Base-by-base conservation (phyloP, 352 stramenopile species). In the Pythium sp. region DNA sequence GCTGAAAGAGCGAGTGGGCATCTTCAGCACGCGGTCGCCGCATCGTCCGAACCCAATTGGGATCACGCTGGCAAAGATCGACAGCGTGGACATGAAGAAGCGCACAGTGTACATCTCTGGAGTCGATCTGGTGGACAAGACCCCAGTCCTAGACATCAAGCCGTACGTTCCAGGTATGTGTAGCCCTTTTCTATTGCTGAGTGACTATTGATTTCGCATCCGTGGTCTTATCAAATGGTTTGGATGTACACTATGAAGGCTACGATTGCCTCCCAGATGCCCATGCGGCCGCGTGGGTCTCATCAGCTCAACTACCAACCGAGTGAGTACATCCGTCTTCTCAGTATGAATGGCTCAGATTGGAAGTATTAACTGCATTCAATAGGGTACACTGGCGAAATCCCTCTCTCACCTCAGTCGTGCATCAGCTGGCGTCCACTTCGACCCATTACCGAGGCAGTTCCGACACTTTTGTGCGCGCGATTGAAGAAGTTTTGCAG, bases 111-210 rank as follows among this genome's bases (percentile, higher is more conserved):
- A 87, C 67, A 72, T 98, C 43, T 84, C 87, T 7, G 94, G 90
- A 18, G 71, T 98, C 22, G 95, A 98, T 65, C 81, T 98, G n/a
- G 75, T 98, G 36, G 92, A 99, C 70, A 96, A 94, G 58, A 99
- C 98, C 2, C 98, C 98, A 7, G 88, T 99, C 14, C 73, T 99
- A 3, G 98, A 99, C 70, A 97, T 99, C 62, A 99, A 99, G 75
- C 98, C 98, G 5, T 99, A 98, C 71, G 95, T 99, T 43, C 75
- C 87, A 73, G 80, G 84, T 92, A 73, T 64, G 68, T 51, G 18
- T 5, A 4, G 6, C 24, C 2, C 11, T 8, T 51, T 2, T 14
- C 1, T 11, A 32, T 34, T 5, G n/a, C 15, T 51, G 12, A 34
- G 36, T 58, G 12, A 20, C 8, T 57, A 58, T 63, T 34, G 32